Base-by-base conservation (phyloP, 441 rosid genomes). In the Pelargonium citronellum region DNA sequence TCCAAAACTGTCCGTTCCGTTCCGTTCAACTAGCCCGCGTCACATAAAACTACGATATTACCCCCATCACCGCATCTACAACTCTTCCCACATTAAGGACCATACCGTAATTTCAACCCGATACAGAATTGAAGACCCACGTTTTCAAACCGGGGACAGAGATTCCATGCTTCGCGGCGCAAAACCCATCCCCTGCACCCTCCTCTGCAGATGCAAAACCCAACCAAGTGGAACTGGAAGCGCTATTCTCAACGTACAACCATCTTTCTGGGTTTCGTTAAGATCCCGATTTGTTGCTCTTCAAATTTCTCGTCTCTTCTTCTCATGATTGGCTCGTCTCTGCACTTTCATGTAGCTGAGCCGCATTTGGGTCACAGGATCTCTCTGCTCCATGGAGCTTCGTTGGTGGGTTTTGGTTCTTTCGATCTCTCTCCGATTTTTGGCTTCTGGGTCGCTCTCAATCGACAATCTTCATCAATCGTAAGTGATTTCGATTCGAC, bases 401-500 rank as follows among this genome's bases (percentile, higher is more conserved):
- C 69, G 79, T 55, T 60, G 27, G 53, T 57, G 85, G 75, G 20
- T 69, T 67, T 74, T 73, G 73, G 74, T 74, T 74, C 41, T 80
- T 68, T 76, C 76, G 20, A 58, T 86, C 46, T 71, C 76, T 61
- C 75, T 86, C 24, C 80, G 81, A 62, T 68, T 87, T 74, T 78
- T 84, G 63, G 80, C 80, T 64, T 80, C 83, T 68, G 84, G 84
- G 68, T 86, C 88, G 67, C 73, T 83, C 78, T 75, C 95, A 44
- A 82, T 87, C 65, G 91, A 87, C 47, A 74, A 80, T 72, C 82
- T 87, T 75, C 91, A 81, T 76, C 96, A 84, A 72, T 88, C 99
- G 98, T 92, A 85, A 86, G 97, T 87, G 67, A 66, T 72, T 66
- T 69, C 27, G 51, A 17, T 47, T 27, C 7, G 44, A 64, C 19